Percentiles rank a stretch among this genome's conserved stretches.
phyloP scores from a whole-genome alignment of 495 filamentous ascomycete genomes.

The Podospora tetraspora region DNA sequence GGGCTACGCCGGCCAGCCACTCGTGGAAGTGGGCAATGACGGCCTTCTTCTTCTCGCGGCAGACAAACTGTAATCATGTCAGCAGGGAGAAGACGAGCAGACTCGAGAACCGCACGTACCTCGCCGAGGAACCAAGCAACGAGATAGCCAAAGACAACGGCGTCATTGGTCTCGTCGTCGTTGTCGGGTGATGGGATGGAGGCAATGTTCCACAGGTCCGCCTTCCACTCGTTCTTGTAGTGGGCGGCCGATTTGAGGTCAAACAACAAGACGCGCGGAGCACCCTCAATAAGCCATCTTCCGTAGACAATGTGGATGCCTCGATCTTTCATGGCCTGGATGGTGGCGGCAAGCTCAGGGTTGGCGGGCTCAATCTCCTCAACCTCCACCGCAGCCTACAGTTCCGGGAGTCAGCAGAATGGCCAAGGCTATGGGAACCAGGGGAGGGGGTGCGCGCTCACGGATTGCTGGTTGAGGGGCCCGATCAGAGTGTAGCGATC shows the following conservation, averaged over 20 bases:
- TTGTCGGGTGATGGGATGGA: conserved; percentile 86
- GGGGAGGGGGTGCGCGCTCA: conserved; percentile 39
- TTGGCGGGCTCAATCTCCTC: conserved; percentile 83
- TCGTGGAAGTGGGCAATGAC: conserved; percentile 98
- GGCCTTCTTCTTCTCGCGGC: conserved; percentile 81
- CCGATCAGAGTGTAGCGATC: conserved; percentile 94
- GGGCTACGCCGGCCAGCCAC: conserved; percentile 94
- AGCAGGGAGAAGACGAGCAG: conserved; percentile 5
- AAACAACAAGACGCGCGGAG: conserved; percentile 87
- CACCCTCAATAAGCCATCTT: conserved; percentile 95
- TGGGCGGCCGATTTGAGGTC: conserved; percentile 89
- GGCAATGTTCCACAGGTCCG: conserved; percentile 88
- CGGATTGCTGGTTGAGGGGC: conserved; percentile 83
- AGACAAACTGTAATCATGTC: conserved; percentile 67
- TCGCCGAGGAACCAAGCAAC: conserved; percentile 98
- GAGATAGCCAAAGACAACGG: conserved; percentile 94
- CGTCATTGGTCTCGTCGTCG: conserved; percentile 94
- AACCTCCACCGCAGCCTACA: conserved; percentile 86
- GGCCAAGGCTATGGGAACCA: background rate
- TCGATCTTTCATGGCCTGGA: conserved; percentile 81
- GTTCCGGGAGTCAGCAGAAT: background rate
- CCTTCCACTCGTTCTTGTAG: conserved; percentile 95
- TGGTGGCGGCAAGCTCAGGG: conserved; percentile 72
- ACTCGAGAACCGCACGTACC: conserved; percentile 45
- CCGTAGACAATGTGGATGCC: conserved; percentile 90